These are phyloP conservation scores for Boletus nobilissimus DNA, from an alignment of 1,284 basidiomycete species.

Conservation along the genomic window DNA sequence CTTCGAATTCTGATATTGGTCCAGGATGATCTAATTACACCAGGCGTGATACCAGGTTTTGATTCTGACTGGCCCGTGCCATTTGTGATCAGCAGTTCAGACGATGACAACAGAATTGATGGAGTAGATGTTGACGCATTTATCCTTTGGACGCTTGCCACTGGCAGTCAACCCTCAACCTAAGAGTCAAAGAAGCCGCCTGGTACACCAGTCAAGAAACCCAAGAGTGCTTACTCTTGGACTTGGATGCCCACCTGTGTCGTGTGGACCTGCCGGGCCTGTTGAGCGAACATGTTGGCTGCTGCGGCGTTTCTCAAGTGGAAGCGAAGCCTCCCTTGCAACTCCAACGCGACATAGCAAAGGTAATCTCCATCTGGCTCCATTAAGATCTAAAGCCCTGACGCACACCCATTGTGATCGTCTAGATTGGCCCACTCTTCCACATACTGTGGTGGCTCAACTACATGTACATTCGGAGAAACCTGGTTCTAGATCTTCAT, in stretches of 20 bases:
- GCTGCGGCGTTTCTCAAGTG: slow-evolving; percentile 76
- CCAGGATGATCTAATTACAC: slow-evolving; percentile 75
- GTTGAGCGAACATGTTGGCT: slow-evolving; percentile 65
- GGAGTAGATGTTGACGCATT: slow-evolving; percentile 70
- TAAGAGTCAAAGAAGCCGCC: slow-evolving; percentile 71
- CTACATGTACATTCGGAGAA: slow-evolving; percentile 55
- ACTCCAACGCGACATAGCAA: slow-evolving; percentile 67
- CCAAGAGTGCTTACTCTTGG: slow-evolving; percentile 71
- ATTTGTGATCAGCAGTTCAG: slow-evolving; percentile 53
- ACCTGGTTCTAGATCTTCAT: slow-evolving; percentile 65
- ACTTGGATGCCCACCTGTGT: slow-evolving; percentile 64
- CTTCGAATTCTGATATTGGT: slow-evolving; percentile 64
- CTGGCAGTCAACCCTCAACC: slow-evolving; percentile 58
- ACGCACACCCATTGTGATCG: slow-evolving; percentile 26
- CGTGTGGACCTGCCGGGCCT: slow-evolving; percentile 47
- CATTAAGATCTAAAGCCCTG: slow-evolving; percentile 29
- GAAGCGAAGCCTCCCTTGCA: slow-evolving; percentile 71
- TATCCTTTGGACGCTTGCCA: slow-evolving; percentile 74
- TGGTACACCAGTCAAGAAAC: slow-evolving; percentile 81
- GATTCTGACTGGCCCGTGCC: slow-evolving; percentile 72
- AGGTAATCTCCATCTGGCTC: slow-evolving; percentile 51
- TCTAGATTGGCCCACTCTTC: slow-evolving; percentile 63
- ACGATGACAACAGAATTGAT: slow-evolving; percentile 51
- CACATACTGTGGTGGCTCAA: slow-evolving; percentile 53
- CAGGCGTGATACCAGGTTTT: slow-evolving; percentile 62